These are phyloP conservation scores for Paraconiothyrium brasiliense DNA, from an alignment of 2,329 filamentous ascomycete genomes.

Conservation along the genomic window DNA sequence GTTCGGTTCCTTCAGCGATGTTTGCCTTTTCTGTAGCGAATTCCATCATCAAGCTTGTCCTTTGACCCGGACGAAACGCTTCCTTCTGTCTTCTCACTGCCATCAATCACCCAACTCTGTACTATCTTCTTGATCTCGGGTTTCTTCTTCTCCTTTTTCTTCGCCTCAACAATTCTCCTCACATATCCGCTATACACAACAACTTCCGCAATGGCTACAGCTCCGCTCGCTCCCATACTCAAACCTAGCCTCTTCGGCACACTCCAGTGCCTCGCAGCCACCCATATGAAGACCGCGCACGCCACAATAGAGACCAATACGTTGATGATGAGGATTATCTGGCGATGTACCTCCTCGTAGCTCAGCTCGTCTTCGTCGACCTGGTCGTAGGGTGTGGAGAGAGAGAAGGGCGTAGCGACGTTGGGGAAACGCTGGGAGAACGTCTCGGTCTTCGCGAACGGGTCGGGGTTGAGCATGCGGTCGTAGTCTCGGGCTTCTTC, in stretches of 20 bases:
- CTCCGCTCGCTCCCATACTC: conserved; percentile 73
- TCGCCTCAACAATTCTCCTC: conserved; percentile 74
- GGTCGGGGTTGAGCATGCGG: conserved; percentile 73
- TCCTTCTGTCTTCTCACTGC: conserved; percentile 21
- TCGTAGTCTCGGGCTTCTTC: conserved; percentile 86
- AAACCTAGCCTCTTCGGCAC: conserved; percentile 74
- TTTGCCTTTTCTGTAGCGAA: conserved; percentile 56
- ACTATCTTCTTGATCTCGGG: conserved; percentile 75
- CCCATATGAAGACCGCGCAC: conserved; percentile 79
- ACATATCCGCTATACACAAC: conserved; percentile 80
- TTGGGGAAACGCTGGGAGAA: conserved; percentile 68
- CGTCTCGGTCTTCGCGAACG: conserved; percentile 60
- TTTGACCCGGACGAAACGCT: conserved; percentile 25
- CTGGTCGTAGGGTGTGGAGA: conserved; percentile 48
- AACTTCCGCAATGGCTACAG: conserved; percentile 80
- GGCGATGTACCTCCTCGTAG: conserved; percentile 79
- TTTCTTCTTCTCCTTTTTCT: conserved; percentile 66
- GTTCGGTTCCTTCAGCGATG: conserved; percentile 47
- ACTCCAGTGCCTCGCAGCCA: conserved; percentile 79
- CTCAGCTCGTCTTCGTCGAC: conserved; percentile 69
- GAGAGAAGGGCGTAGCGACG: conserved; percentile 62
- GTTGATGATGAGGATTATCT: conserved; percentile 86
- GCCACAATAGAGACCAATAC: conserved; percentile 87
- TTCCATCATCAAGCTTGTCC: conserved; percentile 39
- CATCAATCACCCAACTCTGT: conserved; percentile 72